Evolutionary conservation across 352 stramenopile genomes (phyloP).

Genomic region (Achlya hypogyna): DNA sequence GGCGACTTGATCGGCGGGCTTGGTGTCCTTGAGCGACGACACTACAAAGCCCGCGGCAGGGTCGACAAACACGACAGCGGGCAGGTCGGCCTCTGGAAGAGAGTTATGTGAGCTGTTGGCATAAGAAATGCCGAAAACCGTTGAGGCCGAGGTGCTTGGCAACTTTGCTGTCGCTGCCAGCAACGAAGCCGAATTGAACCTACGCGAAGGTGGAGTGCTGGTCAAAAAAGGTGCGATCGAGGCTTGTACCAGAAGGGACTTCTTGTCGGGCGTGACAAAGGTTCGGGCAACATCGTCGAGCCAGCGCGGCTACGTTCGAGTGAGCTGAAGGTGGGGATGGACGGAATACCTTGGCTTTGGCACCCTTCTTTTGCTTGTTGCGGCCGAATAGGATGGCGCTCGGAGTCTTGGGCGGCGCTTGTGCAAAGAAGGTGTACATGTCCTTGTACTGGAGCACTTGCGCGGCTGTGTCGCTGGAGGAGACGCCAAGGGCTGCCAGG

Average conservation of each 20-base stretch:
- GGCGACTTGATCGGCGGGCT: constrained; percentile 37
- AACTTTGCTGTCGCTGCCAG: constrained; percentile 56
- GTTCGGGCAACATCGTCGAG: constrained; percentile 43
- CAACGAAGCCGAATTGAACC: constrained; percentile 50
- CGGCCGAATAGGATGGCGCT: constrained; percentile 66
- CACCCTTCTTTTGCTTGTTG: constrained; percentile 30
- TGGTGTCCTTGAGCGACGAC: constrained; percentile 26
- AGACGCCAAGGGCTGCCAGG: constrained; percentile 50
- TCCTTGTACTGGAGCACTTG: constrained; percentile 38
- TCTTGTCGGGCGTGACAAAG: constrained; percentile 42
- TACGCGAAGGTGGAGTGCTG: neutral
- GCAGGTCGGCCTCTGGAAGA: constrained; percentile 32
- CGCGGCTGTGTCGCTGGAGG: constrained; percentile 30
- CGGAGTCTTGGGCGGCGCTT: constrained; percentile 31
- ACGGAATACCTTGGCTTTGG: constrained; percentile 24
- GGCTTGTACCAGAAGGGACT: constrained; percentile 39
- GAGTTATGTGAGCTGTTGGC: neutral
- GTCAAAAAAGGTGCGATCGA: constrained; percentile 21
- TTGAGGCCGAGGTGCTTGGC: constrained; percentile 51
- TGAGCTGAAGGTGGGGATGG: neutral
- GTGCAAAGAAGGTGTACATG: constrained; percentile 48
- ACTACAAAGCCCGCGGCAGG: constrained; percentile 38
- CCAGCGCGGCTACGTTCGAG: constrained; percentile 36
- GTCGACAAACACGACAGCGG: constrained; percentile 53
- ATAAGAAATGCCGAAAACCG: constrained; percentile 8